phyloP scores from a whole-genome alignment of 306 rosid genomes.

The Trifolium fragiferum region DNA sequence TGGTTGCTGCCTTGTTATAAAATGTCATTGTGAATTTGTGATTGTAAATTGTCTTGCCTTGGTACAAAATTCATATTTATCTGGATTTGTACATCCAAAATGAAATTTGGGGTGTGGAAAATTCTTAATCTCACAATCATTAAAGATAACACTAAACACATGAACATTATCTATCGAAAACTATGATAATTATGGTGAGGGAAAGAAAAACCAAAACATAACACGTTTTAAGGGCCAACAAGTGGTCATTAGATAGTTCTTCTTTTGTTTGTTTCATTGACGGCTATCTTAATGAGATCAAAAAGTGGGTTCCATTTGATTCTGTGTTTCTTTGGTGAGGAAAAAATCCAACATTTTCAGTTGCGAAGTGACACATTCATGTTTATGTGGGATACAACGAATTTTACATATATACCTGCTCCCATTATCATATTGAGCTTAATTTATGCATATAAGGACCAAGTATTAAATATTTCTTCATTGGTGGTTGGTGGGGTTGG shows the following conservation, averaged over 20 bases:
- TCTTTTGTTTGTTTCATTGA: conserved; percentile 40
- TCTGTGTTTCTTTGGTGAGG: conserved; percentile 42
- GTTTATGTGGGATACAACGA: conserved; percentile 6
- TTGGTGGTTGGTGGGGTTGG: neutral
- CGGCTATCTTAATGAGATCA: conserved; percentile 40
- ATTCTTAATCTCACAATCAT: conserved; percentile 2
- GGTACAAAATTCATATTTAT: no score
- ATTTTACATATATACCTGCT: conserved; percentile 7
- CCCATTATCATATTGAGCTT: conserved; percentile 6
- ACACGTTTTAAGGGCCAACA: conserved; percentile 35
- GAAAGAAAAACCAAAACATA: conserved; percentile 2
- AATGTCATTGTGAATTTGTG: no score
- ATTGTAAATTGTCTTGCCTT: no score
- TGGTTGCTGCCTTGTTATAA: no score
- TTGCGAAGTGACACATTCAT: conserved; percentile 15
- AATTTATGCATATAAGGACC: neutral
- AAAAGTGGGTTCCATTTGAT: conserved; percentile 44
- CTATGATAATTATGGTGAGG: conserved; percentile 26
- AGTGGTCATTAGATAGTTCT: conserved; percentile 5
- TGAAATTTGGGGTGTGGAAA: no score
- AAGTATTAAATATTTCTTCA: neutral
- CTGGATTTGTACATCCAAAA: no score
- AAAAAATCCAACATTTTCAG: conserved; percentile 39
- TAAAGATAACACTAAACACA: conserved; percentile 19
- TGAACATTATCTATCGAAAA: conserved; percentile 32